Base-by-base conservation (phyloP, 108 stramenopile genomes). In the Skeletonema potamos region DNA sequence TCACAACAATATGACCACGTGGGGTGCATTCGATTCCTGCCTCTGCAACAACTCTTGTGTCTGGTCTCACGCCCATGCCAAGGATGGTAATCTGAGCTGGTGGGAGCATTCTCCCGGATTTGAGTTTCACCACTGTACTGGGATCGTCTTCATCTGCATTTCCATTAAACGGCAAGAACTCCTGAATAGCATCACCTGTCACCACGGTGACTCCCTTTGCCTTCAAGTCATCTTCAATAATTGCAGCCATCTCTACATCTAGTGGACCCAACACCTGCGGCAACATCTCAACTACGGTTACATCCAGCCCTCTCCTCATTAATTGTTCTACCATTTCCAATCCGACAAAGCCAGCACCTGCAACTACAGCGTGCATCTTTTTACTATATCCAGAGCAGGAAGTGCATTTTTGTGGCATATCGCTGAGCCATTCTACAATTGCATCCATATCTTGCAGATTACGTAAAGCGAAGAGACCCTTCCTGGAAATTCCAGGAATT, bases 301-400 rank as follows among this genome's bases (percentile, higher is more conserved):
- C 86, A 13, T 89, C 70, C 29, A 84, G 74, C 4, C 79, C 79
- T 29, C 84, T 73, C 44, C 80, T 72, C 60, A 79, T 74, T 41
- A 89, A 70, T 66, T 89, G 88, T 66, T 89, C 88, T 2, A 89
- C 86, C 88, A 89, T 89, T 75, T 89, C 88, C 9, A 89, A 68
- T 11, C 88, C 88, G 24, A 89, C 68, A 63, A 89, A 89, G 15
- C 86, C 88, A 10, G 88, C 88, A 24, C 88, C 88, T n/a, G 88
- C 88, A 37, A 89, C 86, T 9, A 89, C 88, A 15, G 78, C 82
- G 58, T 89, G 88, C 70, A 77, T 81, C 10, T 72, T 59, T 27
- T 54, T 24, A 28, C 12, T 11, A 48, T 51, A 62, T 7, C 28
- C 20, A 15, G 59, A 62, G 43, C 70, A 72, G 2, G 61, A 30